These are phyloP conservation scores for Aspergillus bertholletiae DNA, from an alignment of 495 filamentous ascomycete genomes.

Conservation along the genomic window DNA sequence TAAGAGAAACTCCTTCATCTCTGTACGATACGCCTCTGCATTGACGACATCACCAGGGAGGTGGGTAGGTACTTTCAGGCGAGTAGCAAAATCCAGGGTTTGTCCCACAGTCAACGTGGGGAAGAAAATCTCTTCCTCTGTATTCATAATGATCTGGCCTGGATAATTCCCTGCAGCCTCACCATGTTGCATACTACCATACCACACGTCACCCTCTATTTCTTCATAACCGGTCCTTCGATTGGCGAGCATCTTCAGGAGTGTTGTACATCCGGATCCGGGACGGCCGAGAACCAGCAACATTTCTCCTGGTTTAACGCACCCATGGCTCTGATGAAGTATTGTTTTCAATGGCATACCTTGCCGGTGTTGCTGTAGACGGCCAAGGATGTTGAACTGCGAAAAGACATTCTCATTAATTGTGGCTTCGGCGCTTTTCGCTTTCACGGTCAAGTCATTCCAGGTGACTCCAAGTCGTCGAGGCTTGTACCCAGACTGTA, in stretches of 20 bases:
- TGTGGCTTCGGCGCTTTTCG: conserved; percentile 39
- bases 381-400: conserved; percentile 52
- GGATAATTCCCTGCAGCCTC: conserved; percentile 55
- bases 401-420: conserved; percentile 49
- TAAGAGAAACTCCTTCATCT: conserved; percentile 64
- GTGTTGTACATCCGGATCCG: conserved; percentile 42
- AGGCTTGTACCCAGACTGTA: conserved; percentile 36
- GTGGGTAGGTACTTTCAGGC: conserved; percentile 36
- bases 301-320: conserved; percentile 54
- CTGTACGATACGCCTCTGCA: conserved; percentile 46
- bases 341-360: conserved; percentile 31
- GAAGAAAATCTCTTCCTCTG: conserved; percentile 71
- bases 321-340: conserved; percentile 39
- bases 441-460: conserved; percentile 44
- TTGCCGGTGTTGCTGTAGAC: conserved; percentile 35
- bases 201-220: conserved; percentile 25
- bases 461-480: conserved; percentile 56
- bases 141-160: conserved; percentile 68
- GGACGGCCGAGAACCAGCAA: conserved; percentile 44
- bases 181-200: conserved; percentile 22
- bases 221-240: conserved; percentile 54
- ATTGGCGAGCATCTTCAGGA: conserved; percentile 66
- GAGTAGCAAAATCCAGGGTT: conserved; percentile 65
- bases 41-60: conserved; percentile 36
- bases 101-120: conserved; percentile 66